Percentiles rank a stretch among this genome's conserved stretches.
phyloP scores from a whole-genome alignment of 495 filamentous ascomycete genomes.

The Penicillium pancosmium region DNA sequence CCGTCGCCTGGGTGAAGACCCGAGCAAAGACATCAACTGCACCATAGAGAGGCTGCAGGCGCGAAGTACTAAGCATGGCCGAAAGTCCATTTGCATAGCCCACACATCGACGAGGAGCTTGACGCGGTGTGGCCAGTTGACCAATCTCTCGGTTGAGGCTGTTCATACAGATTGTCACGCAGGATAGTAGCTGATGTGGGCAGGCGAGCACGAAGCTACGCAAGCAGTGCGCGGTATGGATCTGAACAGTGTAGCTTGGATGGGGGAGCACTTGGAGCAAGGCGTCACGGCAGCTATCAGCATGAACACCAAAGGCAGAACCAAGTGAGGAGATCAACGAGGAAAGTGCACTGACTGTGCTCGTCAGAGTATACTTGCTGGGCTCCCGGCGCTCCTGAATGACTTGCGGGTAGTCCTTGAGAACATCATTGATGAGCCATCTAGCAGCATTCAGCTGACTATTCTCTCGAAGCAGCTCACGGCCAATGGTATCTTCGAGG shows the following conservation, averaged over 20 bases:
- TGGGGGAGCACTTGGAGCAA: constrained; percentile 91
- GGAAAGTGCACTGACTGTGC: constrained; percentile 76
- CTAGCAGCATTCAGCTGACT: constrained; percentile 82
- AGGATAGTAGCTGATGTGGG: constrained; percentile 87
- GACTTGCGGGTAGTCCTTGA: constrained; percentile 94
- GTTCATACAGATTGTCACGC: constrained; percentile 95
- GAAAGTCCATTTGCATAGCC: constrained; percentile 94
- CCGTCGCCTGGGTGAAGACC: constrained; percentile 87
- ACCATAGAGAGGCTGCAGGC: constrained; percentile 85
- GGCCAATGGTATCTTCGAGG: constrained; percentile 81
- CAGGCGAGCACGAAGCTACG: constrained; percentile 87
- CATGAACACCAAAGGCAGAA: constrained; percentile 73
- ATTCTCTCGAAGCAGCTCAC: constrained; percentile 81
- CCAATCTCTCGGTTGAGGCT: constrained; percentile 85
- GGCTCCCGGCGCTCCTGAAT: constrained; percentile 91
- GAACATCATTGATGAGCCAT: constrained; percentile 79
- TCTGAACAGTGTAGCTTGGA: constrained; percentile 93
- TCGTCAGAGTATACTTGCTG: constrained; percentile 80
- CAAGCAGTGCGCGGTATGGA: constrained; percentile 81
- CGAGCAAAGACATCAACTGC: constrained; percentile 94
- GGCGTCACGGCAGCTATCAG: constrained; percentile 82
- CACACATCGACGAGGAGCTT: constrained; percentile 81
- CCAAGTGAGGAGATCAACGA: constrained; percentile 80
- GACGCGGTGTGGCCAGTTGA: constrained; percentile 72
- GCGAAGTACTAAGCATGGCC: constrained; percentile 86